Percentiles rank a stretch among this genome's conserved stretches.
Conservation (phyloP, 1,139 yeast genomes). For the Yamadazyma triangularis region DNA sequence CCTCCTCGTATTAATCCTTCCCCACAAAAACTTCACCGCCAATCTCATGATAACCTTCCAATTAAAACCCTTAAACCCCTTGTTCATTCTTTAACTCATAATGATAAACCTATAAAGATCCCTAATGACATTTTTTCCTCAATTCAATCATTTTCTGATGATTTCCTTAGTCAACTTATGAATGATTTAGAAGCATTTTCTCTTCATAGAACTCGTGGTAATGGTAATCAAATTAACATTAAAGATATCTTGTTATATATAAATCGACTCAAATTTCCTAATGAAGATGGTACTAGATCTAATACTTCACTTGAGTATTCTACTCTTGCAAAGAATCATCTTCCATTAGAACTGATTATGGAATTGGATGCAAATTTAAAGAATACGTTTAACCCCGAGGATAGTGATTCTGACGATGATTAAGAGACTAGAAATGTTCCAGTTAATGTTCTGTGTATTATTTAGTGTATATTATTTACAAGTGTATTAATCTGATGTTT, state of each 20-base stretch:
- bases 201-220: constrained; percentile 23
- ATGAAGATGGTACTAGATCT: constrained; percentile 13
- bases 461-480: constrained; percentile 3
- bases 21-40: too few relatives aligned
- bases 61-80: not conserved
- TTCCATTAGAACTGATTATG: constrained; percentile 36
- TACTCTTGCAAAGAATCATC: constrained; percentile 28
- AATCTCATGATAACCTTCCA: not conserved
- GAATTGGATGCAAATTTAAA: constrained; percentile 30
- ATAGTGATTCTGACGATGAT: constrained; percentile 3
- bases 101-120: too few relatives aligned
- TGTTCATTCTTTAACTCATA: too few relatives aligned
- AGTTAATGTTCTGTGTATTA: constrained; percentile 8
- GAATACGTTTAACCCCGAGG: too few relatives aligned
- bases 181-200: constrained; percentile 33
- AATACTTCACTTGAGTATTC: constrained; percentile 22
- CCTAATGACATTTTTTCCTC: too few relatives aligned
- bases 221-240: constrained; percentile 22
- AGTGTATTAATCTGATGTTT: constrained; percentile 2
- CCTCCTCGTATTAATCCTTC: not conserved
- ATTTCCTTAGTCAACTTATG: constrained; percentile 30
- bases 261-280: constrained; percentile 27
- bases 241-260: constrained; percentile 33
- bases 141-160: too few relatives aligned
- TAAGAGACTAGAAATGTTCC: constrained; percentile 7